Evolutionary conservation across 768 basidiomycete genomes (phyloP).

Genomic region (Peribolospora baueri): DNA sequence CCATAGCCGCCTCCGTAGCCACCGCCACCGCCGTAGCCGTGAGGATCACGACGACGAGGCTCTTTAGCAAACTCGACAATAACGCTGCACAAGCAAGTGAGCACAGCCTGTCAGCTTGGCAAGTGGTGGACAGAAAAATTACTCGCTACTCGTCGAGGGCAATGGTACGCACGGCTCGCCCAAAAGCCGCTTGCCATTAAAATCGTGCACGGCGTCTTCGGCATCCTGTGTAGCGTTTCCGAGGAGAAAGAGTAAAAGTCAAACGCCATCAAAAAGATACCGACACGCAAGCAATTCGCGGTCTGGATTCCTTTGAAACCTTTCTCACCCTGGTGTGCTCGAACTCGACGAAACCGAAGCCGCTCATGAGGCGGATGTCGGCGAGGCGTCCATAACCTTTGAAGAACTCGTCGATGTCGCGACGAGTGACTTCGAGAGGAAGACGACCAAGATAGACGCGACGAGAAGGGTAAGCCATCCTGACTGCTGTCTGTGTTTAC

Average conservation of each 20-base stretch:
- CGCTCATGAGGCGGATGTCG: conserved; percentile 19
- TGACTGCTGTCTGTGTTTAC: no score
- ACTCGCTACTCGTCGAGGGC: no score
- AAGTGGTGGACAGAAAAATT: no score
- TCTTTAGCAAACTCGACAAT: conserved; percentile 94
- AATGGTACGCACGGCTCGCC: conserved; percentile 39
- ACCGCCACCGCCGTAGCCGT: conserved; percentile 23
- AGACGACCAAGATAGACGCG: no score
- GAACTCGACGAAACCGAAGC: conserved; percentile 93
- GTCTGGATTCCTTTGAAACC: no score
- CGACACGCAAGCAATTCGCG: neutral
- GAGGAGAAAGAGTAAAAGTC: neutral
- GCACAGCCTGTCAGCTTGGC: neutral
- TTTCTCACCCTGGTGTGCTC: conserved; percentile 44
- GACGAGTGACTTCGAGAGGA: no score
- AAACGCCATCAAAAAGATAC: neutral
- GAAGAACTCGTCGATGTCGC: conserved; percentile 4
- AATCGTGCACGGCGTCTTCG: conserved; percentile 67
- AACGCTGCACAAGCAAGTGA: conserved; percentile 31
- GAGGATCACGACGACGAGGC: conserved; percentile 14
- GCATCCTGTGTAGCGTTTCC: conserved; percentile 38
- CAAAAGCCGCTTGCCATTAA: conserved; percentile 72
- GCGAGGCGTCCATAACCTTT: conserved; percentile 6
- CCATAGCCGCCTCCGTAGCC: conserved; percentile 22
- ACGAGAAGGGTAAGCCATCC: no score